These are phyloP conservation scores for Mrakia blollopis DNA, from an alignment of 768 basidiomycete genomes.

Conservation along the genomic window DNA sequence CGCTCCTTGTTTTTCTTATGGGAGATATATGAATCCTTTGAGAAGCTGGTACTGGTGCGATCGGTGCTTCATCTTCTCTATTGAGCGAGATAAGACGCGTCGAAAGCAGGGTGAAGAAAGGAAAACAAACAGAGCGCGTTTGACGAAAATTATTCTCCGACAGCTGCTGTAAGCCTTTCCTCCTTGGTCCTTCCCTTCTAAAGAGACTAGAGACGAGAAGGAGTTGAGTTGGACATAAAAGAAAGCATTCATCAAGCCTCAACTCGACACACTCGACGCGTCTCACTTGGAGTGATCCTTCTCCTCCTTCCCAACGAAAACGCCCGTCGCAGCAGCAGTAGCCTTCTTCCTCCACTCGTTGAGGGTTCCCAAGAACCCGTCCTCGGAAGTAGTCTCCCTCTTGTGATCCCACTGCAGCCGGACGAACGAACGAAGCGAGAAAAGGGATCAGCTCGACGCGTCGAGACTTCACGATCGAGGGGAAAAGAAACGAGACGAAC, in stretches of 20 bases:
- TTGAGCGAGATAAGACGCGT: neutral
- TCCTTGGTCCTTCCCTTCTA: too few relatives aligned
- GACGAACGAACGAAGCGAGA: conserved; percentile 34
- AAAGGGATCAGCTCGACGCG: neutral
- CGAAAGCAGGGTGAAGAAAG: neutral
- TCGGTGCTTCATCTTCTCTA: too few relatives aligned
- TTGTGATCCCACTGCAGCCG: conserved; percentile 41
- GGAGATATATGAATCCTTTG: too few relatives aligned
- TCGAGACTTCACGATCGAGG: conserved; percentile 1
- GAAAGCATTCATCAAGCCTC: too few relatives aligned
- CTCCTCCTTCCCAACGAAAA: neutral
- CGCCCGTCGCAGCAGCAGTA: conserved; percentile 35
- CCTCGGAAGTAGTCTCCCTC: conserved; percentile 39
- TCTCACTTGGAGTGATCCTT: neutral
- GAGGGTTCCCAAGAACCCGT: conserved; percentile 42
- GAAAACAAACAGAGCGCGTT: neutral
- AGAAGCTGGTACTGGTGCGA: too few relatives aligned
- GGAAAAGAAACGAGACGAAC: conserved; percentile 33
- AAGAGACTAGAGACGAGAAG: too few relatives aligned
- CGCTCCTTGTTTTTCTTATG: too few relatives aligned
- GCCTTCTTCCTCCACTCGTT: conserved; percentile 42
- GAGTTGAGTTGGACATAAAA: too few relatives aligned
- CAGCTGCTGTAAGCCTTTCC: neutral
- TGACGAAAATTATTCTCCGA: neutral
- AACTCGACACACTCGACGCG: neutral